Percentiles rank a stretch among this genome's conserved stretches.
Evolutionary conservation across 352 stramenopile genomes (phyloP).

Genomic region (Pythium biforme): DNA sequence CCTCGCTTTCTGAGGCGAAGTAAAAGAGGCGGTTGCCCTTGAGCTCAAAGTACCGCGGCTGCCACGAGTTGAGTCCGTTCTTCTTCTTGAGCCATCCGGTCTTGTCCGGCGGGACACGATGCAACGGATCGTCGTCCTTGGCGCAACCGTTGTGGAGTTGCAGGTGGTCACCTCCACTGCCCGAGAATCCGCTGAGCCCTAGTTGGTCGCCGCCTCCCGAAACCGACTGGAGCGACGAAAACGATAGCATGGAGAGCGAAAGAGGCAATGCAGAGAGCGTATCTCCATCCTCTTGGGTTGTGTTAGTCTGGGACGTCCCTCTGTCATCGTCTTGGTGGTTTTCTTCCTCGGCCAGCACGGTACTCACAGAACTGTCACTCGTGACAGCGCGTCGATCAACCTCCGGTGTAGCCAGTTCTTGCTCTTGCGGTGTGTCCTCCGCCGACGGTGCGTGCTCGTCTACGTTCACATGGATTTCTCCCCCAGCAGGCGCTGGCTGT

Average conservation of each 20-base stretch:
- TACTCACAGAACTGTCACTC: conserved; percentile 25
- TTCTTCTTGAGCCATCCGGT: conserved; percentile 83
- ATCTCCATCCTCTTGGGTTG: conserved; percentile 30
- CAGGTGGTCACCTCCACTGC: conserved; percentile 21
- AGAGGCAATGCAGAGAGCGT: conserved; percentile 42
- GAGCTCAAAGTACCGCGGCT: conserved; percentile 78
- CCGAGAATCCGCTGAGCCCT: conserved; percentile 20
- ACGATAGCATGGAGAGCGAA: conserved; percentile 65
- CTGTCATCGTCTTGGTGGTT: conserved; percentile 12
- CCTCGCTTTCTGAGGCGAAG: conserved; percentile 70
- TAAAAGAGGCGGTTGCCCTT: conserved; percentile 82
- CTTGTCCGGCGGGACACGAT: conserved; percentile 47
- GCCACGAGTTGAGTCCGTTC: conserved; percentile 74
- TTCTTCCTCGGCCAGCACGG: conserved; percentile 25
- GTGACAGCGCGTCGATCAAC: conserved; percentile 13
- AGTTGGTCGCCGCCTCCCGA: conserved; percentile 21
- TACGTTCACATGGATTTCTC: background rate
- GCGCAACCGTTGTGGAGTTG: conserved; percentile 24
- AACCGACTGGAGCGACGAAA: conserved; percentile 38
- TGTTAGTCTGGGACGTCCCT: conserved; percentile 8
- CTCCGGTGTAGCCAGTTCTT: conserved; percentile 4
- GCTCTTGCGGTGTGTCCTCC: background rate
- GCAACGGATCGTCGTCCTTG: conserved; percentile 28
- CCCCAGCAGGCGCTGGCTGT: background rate
- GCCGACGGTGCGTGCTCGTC: background rate